Evolutionary conservation across 2,329 filamentous ascomycete species (phyloP), one percentile per base, ranked within the genome.

Genomic region (Xylariaceae sp.): DNA sequence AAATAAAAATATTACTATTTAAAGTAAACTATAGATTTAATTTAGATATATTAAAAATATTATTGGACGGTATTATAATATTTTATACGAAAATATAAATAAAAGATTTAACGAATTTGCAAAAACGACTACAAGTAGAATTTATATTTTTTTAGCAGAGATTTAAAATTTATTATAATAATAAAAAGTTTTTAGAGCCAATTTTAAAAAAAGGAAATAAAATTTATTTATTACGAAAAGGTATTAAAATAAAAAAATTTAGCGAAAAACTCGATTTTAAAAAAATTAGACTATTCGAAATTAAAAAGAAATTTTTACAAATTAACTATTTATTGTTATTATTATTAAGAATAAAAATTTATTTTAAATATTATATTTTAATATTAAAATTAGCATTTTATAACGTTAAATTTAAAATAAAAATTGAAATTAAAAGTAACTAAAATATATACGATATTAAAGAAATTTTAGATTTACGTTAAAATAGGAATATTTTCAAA

Each of bases 321-420:
- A 36, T 16, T 36, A n/a, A 36, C 16, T 36, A 22, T n/a, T 41
- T 22, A 40, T 12, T 25, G 41, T 34, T 25, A 27, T 41, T n/a
- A 32, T 39, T 20, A 44, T 44, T 48, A 27, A 38, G 25, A 37
- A 44, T 33, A 23, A 48, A 47, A 17, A 48, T 46, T 40, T 38
- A 21, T 35, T 40, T 16, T 36, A 16, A 36, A 7, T 36, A 21
- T 34, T 25, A 19, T 6, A 23, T 45, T 6, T 38, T 21, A 8
- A 8, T 29, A 29, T 29, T 29, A 29, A 29, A 29, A 29, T 14
- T 14, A 29, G 25, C 25, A 44, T 25, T 25, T 38, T 27, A 36
- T 38, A 20, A 48, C 32, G 20, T 27, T 12, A 40, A 10, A 23
- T 40, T 40, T 27, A 14, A 10, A 5, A 25, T 14, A 14, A 23